Percentiles rank a stretch among this genome's conserved stretches.
These are phyloP conservation scores for Lactuca saligna DNA, from an alignment of 129 eudicot genomes.

Conservation along the genomic window DNA sequence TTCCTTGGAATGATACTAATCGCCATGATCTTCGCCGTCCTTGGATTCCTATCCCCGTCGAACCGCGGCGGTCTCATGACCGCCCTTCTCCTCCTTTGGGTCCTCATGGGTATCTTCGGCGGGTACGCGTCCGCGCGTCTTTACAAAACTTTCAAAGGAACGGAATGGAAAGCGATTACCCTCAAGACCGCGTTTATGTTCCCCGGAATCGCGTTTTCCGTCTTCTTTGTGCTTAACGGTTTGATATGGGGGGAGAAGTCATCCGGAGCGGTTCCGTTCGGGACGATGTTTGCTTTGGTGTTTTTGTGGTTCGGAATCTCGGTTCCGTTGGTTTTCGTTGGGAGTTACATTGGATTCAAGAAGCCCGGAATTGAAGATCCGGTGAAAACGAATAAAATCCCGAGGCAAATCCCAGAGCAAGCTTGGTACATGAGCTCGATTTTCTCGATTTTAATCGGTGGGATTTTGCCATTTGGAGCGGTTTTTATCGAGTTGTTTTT, in stretches of 20 bases:
- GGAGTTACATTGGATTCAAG: conserved; percentile 62
- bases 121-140: conserved; percentile 72
- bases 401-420: conserved; percentile 76
- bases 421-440: conserved; percentile 80
- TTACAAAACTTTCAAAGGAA: conserved; percentile 68
- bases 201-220: conserved; percentile 53
- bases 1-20: conserved; percentile 67
- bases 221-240: conserved; percentile 59
- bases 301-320: conserved; percentile 77
- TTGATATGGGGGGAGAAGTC: conserved; percentile 75
- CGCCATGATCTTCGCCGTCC: conserved; percentile 68
- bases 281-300: conserved; percentile 73
- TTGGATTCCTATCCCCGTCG: conserved; percentile 72
- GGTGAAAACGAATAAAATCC: conserved; percentile 72
- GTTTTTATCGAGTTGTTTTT: conserved; percentile 76
- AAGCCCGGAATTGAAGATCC: conserved; percentile 65
- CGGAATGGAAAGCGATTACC: conserved; percentile 66
- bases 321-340: conserved; percentile 69
- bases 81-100: conserved; percentile 73
- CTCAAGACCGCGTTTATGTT: conserved; percentile 66
- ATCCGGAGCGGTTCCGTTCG: conserved; percentile 74
- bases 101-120: conserved; percentile 73
- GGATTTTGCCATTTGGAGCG: conserved; percentile 68
- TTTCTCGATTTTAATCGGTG: conserved; percentile 72
- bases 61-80: conserved; percentile 80